Evolutionary conservation across 768 basidiomycete species (phyloP).

Genomic region (Sarcomyxa edulis): DNA sequence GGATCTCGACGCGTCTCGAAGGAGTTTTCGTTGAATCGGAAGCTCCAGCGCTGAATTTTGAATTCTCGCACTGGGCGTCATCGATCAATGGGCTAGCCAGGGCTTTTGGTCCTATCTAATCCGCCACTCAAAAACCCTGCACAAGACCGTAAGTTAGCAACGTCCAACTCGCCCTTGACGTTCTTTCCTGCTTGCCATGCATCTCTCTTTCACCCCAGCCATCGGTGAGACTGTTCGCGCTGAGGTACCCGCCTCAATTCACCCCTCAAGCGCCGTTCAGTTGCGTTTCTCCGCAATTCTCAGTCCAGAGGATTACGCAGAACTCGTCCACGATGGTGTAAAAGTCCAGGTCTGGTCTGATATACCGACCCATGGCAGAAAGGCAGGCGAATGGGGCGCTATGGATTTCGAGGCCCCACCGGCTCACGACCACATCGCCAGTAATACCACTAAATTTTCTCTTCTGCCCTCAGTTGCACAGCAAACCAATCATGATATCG

Average conservation of each 20-base stretch:
- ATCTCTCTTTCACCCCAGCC: conserved; percentile 32
- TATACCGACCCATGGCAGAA: conserved; percentile 15
- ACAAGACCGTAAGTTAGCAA: background rate
- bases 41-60: too few relatives aligned
- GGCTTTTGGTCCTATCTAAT: too few relatives aligned
- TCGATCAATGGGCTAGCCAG: too few relatives aligned
- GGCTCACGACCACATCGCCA: background rate
- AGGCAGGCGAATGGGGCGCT: conserved; percentile 27
- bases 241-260: conserved; percentile 12
- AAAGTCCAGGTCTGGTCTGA: conserved; percentile 42
- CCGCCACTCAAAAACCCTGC: too few relatives aligned
- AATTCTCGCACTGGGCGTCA: too few relatives aligned
- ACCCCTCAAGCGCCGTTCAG: conserved; percentile 14
- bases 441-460: conserved; percentile 5
- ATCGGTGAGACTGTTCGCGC: conserved; percentile 27
- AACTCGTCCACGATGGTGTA: conserved; percentile 22
- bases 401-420: too few relatives aligned
- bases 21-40: too few relatives aligned
- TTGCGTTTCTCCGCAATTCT: conserved; percentile 34
- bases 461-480: conserved; percentile 5
- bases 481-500: background rate
- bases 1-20: too few relatives aligned
- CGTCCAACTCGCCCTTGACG: too few relatives aligned
- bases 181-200: conserved; percentile 27
- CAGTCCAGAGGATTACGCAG: conserved; percentile 21